Evolutionary conservation across 2,329 filamentous ascomycete species (phyloP).

Genomic region (Berkeleyomyces basicola): DNA sequence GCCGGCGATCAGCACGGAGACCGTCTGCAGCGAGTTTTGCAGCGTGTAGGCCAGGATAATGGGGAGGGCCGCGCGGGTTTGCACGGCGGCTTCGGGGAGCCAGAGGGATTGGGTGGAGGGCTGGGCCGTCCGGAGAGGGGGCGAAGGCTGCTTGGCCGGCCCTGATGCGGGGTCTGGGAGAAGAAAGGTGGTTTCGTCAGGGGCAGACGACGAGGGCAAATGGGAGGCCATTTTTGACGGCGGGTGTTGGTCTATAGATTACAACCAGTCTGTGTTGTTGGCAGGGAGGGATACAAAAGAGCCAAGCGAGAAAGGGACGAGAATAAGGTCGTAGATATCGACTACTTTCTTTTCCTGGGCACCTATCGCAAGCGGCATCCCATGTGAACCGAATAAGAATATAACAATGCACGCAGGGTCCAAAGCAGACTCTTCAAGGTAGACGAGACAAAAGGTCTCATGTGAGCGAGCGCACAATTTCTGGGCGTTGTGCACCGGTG

Average conservation of each 20-base stretch:
- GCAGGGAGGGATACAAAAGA: too few species aligned
- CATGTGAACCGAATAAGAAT: background rate
- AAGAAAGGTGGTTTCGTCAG: constrained; percentile 7
- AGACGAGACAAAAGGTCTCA: background rate
- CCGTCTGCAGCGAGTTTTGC: constrained; percentile 71
- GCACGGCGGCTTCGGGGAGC: constrained; percentile 45
- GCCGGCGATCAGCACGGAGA: constrained; percentile 68
- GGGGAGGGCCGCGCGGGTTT: constrained; percentile 53
- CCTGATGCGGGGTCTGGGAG: background rate
- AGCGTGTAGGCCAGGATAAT: constrained; percentile 74
- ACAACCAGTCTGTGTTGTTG: too few species aligned
- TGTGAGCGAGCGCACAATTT: background rate
- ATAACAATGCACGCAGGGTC: background rate
- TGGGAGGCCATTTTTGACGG: background rate
- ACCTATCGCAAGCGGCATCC: too few species aligned
- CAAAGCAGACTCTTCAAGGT: background rate
- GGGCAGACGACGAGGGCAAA: background rate
- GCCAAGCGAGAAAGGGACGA: too few species aligned
- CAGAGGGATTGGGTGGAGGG: constrained; percentile 17
- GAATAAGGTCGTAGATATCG: too few species aligned
- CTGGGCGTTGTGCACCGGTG: background rate
- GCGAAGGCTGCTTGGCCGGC: background rate
- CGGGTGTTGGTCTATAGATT: too few species aligned
- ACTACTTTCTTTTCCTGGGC: too few species aligned
- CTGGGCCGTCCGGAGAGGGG: background rate